Base-by-base conservation (phyloP, 306 rosid genomes). In the Quercus ilex region DNA sequence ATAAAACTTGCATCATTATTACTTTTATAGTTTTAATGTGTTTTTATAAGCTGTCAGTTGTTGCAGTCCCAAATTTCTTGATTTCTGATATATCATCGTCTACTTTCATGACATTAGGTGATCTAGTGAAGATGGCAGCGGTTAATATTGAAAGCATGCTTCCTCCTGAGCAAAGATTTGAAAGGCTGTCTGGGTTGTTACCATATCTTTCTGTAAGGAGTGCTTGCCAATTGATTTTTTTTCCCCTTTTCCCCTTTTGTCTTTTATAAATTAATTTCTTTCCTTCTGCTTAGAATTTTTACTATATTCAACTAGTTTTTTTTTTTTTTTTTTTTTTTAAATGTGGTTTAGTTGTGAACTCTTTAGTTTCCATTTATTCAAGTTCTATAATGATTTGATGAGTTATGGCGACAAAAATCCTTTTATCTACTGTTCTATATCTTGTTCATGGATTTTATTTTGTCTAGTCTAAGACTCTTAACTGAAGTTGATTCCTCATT, bases 201-300 rank as follows among this genome's bases (percentile, higher is more conserved):
- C 96, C 97, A 23, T 90, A 68, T 85, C 92, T 96, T 68, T 85
- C 97, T 41, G 99, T 95, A 91, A 89, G 97, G 82, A 78, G 15
- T 77, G 58, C 77, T 60, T 71, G n/a, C 83, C 17, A 49, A 11
- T 52, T 69, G 41, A 62, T 69, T 77, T 67, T 69, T 69, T 11
- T 11, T 23, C 69, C 69, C 46, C 13, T 46, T 43, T 46, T 25
- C 0, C 5, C 17, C 51, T 26, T 5, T 15, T 25, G 9, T 25
- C 17, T 49, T 49, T 19, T 70, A 13, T 10, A 3, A 6, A 35
- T 11, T 55, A 15, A 5, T n/a, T 9, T 21, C 46, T 67, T 19
- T 33, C 38, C 72, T 31, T 67, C 8, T 18, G 3, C 71, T 31
- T 35, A 18, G 9, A 67, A 4, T 19, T 33, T 33, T 23, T 25